Evolutionary conservation across 2,329 filamentous ascomycete species (phyloP).

Genomic region (Aschersonia sp.): DNA sequence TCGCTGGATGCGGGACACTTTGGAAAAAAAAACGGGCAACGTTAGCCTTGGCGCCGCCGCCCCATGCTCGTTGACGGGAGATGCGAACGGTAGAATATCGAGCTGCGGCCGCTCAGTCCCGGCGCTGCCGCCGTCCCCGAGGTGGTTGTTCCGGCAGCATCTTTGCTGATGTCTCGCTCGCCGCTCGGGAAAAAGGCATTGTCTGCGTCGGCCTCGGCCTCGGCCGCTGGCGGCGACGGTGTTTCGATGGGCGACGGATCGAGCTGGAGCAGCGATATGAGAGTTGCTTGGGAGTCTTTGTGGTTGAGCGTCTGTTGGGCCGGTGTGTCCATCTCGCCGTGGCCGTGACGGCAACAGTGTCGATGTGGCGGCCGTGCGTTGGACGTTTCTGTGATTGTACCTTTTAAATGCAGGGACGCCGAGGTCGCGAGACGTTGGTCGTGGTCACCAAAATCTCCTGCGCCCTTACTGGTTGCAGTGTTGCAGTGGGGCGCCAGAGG

Average conservation of each 20-base stretch:
- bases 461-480: not conserved
- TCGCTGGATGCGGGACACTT: slow-evolving; percentile 51
- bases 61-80: not conserved
- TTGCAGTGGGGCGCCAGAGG: not conserved
- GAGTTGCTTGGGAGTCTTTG: slow-evolving; percentile 35
- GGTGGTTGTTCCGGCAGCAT: slow-evolving; percentile 12
- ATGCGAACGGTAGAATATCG: slow-evolving; percentile 60
- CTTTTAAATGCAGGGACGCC: too few relatives aligned
- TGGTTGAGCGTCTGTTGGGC: slow-evolving; percentile 7
- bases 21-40: not conserved
- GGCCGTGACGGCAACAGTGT: too few relatives aligned
- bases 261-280: slow-evolving; percentile 58
- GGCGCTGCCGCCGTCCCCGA: slow-evolving; percentile 23
- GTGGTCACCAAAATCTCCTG: not conserved
- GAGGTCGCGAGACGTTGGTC: not conserved
- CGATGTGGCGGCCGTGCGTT: too few relatives aligned
- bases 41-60: not conserved
- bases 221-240: slow-evolving; percentile 19
- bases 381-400: too few relatives aligned
- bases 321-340: slow-evolving; percentile 6
- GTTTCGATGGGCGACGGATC: slow-evolving; percentile 67
- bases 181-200: slow-evolving; percentile 21
- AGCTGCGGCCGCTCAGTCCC: slow-evolving; percentile 48
- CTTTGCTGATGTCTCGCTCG: slow-evolving; percentile 4
- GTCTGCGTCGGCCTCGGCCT: slow-evolving; percentile 6